Evolutionary conservation across 768 basidiomycete species (phyloP).

Genomic region (Xerocomellus intermedius): DNA sequence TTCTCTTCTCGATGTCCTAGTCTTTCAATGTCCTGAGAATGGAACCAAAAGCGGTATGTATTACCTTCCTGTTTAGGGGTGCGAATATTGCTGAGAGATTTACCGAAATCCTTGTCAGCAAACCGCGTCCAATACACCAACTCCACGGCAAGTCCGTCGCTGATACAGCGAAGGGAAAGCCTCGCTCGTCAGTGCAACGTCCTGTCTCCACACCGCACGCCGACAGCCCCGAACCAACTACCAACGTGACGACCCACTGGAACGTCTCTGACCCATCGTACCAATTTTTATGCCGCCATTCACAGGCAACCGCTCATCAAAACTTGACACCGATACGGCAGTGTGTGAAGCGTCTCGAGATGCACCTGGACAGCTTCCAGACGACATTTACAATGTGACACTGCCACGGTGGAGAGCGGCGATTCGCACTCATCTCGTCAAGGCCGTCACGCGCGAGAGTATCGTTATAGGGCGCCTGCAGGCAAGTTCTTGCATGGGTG

Average conservation of each 20-base stretch:
- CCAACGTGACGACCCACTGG: background rate
- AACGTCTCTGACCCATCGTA: background rate
- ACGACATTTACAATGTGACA: slow-evolving; percentile 63
- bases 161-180: background rate
- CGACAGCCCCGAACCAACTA: background rate
- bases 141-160: no score
- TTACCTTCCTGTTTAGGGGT: no score
- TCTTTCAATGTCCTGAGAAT: no score
- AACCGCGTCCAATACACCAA: no score
- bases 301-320: background rate
- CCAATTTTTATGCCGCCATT: background rate
- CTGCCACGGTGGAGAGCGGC: slow-evolving; percentile 66
- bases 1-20: no score
- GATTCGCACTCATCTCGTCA: slow-evolving; percentile 53
- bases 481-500: slow-evolving; percentile 40
- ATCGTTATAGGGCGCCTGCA: slow-evolving; percentile 63
- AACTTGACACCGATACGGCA: background rate
- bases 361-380: slow-evolving; percentile 17
- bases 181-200: background rate
- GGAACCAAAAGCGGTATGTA: no score
- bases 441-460: slow-evolving; percentile 57
- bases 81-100: no score
- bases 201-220: background rate
- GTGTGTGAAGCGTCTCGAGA: background rate
- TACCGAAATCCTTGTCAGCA: no score